Base-by-base conservation (phyloP, 169 alveolate species). In the Cyclospora cayetanensis region DNA sequence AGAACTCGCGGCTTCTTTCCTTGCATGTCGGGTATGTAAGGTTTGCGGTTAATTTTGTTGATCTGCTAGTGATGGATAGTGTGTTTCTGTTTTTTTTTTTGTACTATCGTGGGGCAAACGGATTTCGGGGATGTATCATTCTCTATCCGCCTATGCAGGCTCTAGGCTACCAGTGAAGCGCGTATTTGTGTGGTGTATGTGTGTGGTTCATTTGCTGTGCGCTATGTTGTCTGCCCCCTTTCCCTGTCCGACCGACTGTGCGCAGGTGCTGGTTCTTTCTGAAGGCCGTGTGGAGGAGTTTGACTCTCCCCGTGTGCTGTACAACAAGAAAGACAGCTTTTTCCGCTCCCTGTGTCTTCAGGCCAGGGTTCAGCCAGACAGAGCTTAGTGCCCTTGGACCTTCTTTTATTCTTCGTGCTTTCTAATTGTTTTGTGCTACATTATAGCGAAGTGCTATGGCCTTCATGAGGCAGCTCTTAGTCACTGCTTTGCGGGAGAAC, bases 181-280 rank as follows among this genome's bases (percentile, higher is more conserved):
- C 15, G 60, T 15, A 46, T 46, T 46, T 46, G 7, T 46, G 60
- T 46, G 7, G 15, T 46, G 7, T 46, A 46, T 46, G 60, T 46
- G 60, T 46, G 7, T 46, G n/a, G 15, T 46, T 46, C 60, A 46
- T 46, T 46, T 46, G 60, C 60, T 46, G n/a, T n/a, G n/a, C n/a
- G n/a, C n/a, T n/a, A n/a, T 92, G 99, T 97, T 95, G 98, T 98
- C 11, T 96, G 98, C 42, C 96, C 99, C 0, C 95, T n/a, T 15
- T 3, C 53, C 42, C 4, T 74, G 9, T 74, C 39, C 4, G 4
- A 18, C 25, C 25, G 27, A 4, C 22, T 50, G 72, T n/a, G n/a
- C 1, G 15, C 91, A 53, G 83, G 68, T 84, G 29, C 4, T 84
- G 27, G 91, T 84, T 15, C 18, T 84, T 46, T 80, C 80, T 12